phyloP scores from a whole-genome alignment of 331 rosid species.

The Quercus phellos region DNA sequence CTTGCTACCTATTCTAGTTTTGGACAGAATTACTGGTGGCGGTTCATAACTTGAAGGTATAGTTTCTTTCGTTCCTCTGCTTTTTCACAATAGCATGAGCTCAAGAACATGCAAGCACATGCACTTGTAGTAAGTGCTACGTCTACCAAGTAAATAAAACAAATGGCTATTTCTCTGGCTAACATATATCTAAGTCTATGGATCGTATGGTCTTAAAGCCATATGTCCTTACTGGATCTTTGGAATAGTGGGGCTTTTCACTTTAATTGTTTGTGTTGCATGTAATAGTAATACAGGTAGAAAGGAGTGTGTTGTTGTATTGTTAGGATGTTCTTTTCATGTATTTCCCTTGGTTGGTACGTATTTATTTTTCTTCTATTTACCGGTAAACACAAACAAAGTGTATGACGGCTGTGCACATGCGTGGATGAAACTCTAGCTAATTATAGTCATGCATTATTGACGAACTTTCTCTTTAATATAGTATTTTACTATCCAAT shows the following conservation, averaged over 20 bases:
- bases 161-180: not conserved
- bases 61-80: not conserved
- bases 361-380: not conserved
- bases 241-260: not conserved
- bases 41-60: not conserved
- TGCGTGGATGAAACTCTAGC: slow-evolving; percentile 19
- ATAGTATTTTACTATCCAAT: not conserved
- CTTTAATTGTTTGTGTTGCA: not conserved
- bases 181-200: not conserved
- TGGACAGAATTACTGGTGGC: too few species aligned
- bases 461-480: not conserved
- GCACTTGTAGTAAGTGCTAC: slow-evolving; percentile 12
- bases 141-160: not conserved
- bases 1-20: too few species aligned
- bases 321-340: not conserved
- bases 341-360: slow-evolving; percentile 7
- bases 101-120: slow-evolving; percentile 25
- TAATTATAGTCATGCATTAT: not conserved
- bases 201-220: slow-evolving; percentile 1
- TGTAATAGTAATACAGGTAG: not conserved
- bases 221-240: not conserved
- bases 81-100: not conserved
- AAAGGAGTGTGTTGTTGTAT: not conserved
- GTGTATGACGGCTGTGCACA: slow-evolving; percentile 24
- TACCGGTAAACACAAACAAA: slow-evolving; percentile 13